phyloP scores from a whole-genome alignment of 1,139 yeast species.

The Saccharomycopsis hybrid region DNA sequence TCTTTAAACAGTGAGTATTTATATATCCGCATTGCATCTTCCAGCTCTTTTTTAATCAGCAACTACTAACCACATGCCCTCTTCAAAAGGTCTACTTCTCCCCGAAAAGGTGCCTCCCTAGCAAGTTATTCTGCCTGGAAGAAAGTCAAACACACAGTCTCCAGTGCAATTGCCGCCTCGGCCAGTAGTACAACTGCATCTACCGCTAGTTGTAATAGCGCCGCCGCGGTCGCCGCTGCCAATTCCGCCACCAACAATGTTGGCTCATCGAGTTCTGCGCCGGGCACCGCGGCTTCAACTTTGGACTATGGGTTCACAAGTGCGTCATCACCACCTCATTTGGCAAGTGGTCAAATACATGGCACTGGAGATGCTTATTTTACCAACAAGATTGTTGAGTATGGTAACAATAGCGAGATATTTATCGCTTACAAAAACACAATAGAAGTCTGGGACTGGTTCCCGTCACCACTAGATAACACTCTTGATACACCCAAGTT shows the following conservation, averaged over 20 bases:
- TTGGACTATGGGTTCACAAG: neutral
- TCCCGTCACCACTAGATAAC: conserved; percentile 25
- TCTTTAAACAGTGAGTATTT: conserved; percentile 8
- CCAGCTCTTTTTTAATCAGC: neutral
- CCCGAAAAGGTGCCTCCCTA: conserved; percentile 9
- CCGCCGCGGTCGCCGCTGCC: neutral
- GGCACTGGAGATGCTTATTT: neutral
- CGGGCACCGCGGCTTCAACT: neutral
- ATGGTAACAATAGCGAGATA: conserved; percentile 43
- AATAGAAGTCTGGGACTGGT: conserved; percentile 51
- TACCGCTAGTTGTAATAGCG: neutral
- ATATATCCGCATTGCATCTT: neutral
- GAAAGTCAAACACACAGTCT: conserved; percentile 10
- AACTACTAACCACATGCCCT: neutral
- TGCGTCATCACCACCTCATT: no score
- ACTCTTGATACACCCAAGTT: conserved; percentile 12
- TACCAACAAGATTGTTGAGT: conserved; percentile 27
- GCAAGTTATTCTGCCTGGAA: conserved; percentile 13
- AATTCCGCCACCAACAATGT: no score
- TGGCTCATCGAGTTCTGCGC: neutral
- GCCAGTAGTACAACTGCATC: neutral
- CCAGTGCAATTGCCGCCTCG: conserved; percentile 6
- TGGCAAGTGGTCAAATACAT: no score
- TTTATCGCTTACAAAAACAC: conserved; percentile 31
- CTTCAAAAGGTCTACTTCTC: conserved; percentile 7